Base-by-base conservation (phyloP, 73 alveolate genomes). In the Paramecium pentaurelia region DNA sequence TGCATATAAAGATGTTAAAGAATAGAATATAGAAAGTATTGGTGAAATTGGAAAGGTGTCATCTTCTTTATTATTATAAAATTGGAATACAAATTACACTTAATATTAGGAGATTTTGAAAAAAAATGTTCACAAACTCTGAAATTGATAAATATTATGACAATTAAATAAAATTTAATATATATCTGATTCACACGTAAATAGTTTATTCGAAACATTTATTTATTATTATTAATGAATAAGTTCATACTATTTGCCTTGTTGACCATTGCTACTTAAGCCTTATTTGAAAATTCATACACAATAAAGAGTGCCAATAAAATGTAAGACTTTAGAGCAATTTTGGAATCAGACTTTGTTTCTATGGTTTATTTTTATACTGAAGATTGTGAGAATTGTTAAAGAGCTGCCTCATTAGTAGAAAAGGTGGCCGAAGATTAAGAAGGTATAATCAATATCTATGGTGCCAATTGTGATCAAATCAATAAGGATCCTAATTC, bases 401-500 rank as follows among this genome's bases (percentile, higher is more conserved):
- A 16, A 40, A 73, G 12, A 25, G 91, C 91, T 8, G 28, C 84
- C 8, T 9, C 68, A 37, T 38, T 80, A 34, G 49, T 80, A 38
- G 91, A 80, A 27, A 45, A 80, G 49, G 54, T 80, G 6, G 91
- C 91, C 1, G 91, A 80, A 28, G 91, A 80, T 49, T 49, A 80
- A 80, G 91, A 80, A 80, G 91, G 75, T 10, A 18, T 80, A 32
- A 45, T 80, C 12, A 80, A 80, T 45, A 77, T 80, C 4, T 80
- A 20, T 80, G 91, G 77, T 25, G 51, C 91, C 11, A 42, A 80
- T 80, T 80, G 91, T 47, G 75, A 80, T 45, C 54, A 80, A 49
- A 22, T 80, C 49, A 80, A 25, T 16, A 80, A 47, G 38, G 91
- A 80, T 47, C 64, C 47, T 6, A n/a, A 80, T 10, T 60, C 91